Base-by-base conservation (phyloP, 495 filamentous ascomycete genomes). In the Darksidea phi region DNA sequence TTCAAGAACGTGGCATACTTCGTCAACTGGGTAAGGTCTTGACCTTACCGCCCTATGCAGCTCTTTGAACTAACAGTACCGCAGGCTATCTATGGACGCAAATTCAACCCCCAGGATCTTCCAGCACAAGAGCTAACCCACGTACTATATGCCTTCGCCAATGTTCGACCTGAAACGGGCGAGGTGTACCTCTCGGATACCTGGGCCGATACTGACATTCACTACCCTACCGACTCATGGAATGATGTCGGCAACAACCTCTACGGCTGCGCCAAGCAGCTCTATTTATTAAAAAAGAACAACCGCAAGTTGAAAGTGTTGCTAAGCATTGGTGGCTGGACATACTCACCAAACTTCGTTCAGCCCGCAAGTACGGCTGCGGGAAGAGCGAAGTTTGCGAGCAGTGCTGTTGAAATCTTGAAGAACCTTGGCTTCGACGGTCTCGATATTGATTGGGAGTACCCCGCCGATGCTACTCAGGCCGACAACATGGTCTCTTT, bases 311-410 rank as follows among this genome's bases (percentile, higher is more conserved):
- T 98, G 46, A 97, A 97, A 75, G 81, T 95, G 7, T 78, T 97
- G 13, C 83, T 99, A 15, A 94, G 89, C 41, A 95, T 99, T 66
- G 94, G 94, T 61, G 94, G 94, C 17, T 97, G 95, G 94, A 96
- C 91, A 0, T 97, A 97, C 73, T 92, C 88, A 48, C 70, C 81
- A 67, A 96, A 96, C 73, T 97, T 99, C 71, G 79, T 82, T n/a
- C 78, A 80, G 47, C 87, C 91, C 0, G 83, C 88, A 4, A 85
- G 83, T 2, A 88, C 84, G 0, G 77, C 77, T 0, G 71, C 77
- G 12, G 88, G 82, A 23, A 79, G 82, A 38, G 71, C 74, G 5
- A 81, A 59, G 4, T 95, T 96, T 75, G 91, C 89, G 10, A 72
- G 74, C 12, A 81, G 79, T 43, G 80, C 89, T 23, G 80, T 90